Base-by-base conservation (phyloP, 805 yeast genomes). In the Myxozyma sirexii region DNA sequence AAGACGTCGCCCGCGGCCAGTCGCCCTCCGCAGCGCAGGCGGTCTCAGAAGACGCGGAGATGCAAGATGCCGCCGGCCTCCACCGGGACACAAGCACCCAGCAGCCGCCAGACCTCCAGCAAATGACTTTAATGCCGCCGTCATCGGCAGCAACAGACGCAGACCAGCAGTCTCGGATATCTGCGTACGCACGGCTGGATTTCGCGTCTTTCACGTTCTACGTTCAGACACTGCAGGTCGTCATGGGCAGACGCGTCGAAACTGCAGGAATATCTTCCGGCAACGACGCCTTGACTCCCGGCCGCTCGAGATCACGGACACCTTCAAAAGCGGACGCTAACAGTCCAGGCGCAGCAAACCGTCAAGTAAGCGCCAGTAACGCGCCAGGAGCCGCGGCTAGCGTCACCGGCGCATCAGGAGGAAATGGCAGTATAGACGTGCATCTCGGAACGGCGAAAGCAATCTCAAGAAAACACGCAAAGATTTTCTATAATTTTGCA, bases 401-500 rank as follows among this genome's bases (percentile, higher is more conserved):
- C 23, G 43, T 48, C 17, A 31, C 53, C 19, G 39, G 43, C 4
- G 87, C 68, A 7, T 57, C 51, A 8, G 59, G 58, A 5, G 61
- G 61, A 3, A 57, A 54, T 17, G 54, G 54, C 19, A 88, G 3
- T 89, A 62, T 93, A 10, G 99, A 93, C 75, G 97, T 94, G 44
- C 97, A 94, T 76, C 75, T 94, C 45, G 96, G 97, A 8, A 84
- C 89, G 13, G 88, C 92, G 43, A 94, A 94, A 76, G 96, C 97
- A 8, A 90, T 94, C 17, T 90, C 97, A 4, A 78, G 99, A 70
- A 80, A 90, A 60, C 99, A 94, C 74, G 99, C 98, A 3, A 92
- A 90, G 74, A 93, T 94, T 15, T 93, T 92, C 72, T 94, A 93
- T 77, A 94, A 94, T 72, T 94, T 94, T 74, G 98, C 97, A 2